These are phyloP conservation scores for Fusarium nurragi DNA, from an alignment of 2,329 filamentous ascomycete species.

Conservation along the genomic window DNA sequence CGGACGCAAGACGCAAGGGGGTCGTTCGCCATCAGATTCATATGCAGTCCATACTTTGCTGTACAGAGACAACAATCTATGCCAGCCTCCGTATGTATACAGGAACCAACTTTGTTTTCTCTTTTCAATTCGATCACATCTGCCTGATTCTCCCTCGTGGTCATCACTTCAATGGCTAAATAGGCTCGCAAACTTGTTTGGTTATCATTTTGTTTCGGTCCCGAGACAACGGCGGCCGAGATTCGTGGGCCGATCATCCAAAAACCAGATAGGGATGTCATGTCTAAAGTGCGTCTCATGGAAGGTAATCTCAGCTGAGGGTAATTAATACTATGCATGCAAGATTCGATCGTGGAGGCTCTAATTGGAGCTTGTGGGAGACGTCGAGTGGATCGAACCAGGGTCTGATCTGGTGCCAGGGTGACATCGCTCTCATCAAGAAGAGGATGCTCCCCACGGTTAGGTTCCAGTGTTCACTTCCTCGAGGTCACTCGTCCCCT, in stretches of 20 bases:
- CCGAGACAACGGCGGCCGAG: conserved; percentile 14
- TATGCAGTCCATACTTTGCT: conserved; percentile 2
- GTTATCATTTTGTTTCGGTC: conserved; percentile 5
- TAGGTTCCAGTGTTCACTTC: conserved; percentile 2
- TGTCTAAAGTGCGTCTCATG: conserved; percentile 6
- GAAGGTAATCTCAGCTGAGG: conserved; percentile 15
- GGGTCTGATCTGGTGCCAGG: conserved; percentile 37
- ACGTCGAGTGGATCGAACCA: conserved; percentile 37
- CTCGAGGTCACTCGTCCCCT: conserved; percentile 34
- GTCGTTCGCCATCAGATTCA: conserved; percentile 1
- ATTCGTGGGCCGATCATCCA: conserved; percentile 22
- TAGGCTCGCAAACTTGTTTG: neutral
- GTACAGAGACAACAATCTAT: conserved; percentile 1
- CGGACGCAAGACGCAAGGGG: conserved; percentile 41
- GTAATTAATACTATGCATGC: conserved; percentile 28
- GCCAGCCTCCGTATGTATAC: neutral
- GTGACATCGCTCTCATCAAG: conserved; percentile 39
- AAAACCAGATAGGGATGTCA: conserved; percentile 14
- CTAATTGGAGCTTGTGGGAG: conserved; percentile 42
- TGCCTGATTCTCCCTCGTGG: conserved; percentile 11
- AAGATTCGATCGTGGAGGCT: conserved; percentile 36
- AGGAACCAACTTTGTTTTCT: neutral
- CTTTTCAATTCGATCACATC: conserved; percentile 6
- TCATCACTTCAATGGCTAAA: neutral
- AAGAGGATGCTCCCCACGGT: conserved; percentile 34